Conservation (phyloP, 2,329 filamentous ascomycete species). For the Paracamarosporium sp. region DNA sequence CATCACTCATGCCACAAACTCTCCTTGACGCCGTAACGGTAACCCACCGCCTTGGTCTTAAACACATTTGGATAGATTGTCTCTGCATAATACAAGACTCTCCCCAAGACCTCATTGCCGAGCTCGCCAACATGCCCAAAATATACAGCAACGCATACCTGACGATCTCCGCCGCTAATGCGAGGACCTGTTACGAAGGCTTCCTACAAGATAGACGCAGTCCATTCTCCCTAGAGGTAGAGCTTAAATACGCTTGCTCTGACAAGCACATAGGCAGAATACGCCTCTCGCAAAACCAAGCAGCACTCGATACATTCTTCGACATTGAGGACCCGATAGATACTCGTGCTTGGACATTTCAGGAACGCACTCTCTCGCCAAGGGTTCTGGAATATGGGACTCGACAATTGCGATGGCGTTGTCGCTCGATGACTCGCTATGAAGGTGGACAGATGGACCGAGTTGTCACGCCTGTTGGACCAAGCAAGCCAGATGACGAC, state of each 20-base stretch:
- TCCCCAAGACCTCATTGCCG: background rate
- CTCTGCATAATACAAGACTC: slow-evolving; percentile 22
- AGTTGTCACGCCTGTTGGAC: background rate
- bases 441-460: background rate
- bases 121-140: background rate
- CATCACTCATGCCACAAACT: slow-evolving; percentile 10
- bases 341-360: background rate
- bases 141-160: background rate
- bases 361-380: background rate
- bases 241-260: too few relatives aligned
- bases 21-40: slow-evolving; percentile 13
- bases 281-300: too few relatives aligned
- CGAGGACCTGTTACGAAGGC: background rate
- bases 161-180: too few relatives aligned
- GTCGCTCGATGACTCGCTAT: background rate
- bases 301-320: too few relatives aligned
- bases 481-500: background rate
- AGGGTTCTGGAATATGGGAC: background rate
- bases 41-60: slow-evolving; percentile 1
- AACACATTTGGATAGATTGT: slow-evolving; percentile 16
- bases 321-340: background rate
- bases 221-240: background rate
- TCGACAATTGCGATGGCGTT: too few relatives aligned
- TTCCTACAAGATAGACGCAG: background rate
- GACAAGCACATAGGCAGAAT: too few relatives aligned